Percentiles rank a stretch among this genome's conserved stretches.
These are phyloP conservation scores for Beta vulgaris DNA, from an alignment of 148 eudicot genomes.

Conservation along the genomic window DNA sequence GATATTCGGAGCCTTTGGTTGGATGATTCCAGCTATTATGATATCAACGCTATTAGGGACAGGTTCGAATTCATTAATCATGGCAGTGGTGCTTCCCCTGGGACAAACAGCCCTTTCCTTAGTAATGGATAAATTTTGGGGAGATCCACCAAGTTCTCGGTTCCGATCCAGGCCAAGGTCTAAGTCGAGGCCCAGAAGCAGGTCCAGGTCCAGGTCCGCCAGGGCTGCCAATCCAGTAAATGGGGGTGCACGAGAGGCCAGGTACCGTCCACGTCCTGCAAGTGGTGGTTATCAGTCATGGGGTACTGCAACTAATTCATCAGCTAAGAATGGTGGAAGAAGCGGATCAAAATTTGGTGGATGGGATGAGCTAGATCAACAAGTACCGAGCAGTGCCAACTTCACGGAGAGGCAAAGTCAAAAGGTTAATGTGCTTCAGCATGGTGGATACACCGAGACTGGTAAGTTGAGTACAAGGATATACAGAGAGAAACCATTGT, in stretches of 20 bases:
- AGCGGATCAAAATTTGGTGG: conserved; percentile 56
- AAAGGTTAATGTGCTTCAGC: conserved; percentile 19
- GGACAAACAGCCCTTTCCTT: conserved; percentile 69
- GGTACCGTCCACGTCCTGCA: conserved; percentile 15
- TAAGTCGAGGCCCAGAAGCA: conserved; percentile 26
- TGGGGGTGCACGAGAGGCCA: conserved; percentile 2
- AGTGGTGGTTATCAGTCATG: conserved; percentile 40
- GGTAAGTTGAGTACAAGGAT: conserved; percentile 44
- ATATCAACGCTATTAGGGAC: conserved; percentile 55
- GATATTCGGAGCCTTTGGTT: conserved; percentile 59
- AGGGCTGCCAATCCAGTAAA: conserved; percentile 21
- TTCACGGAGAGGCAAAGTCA: conserved; percentile 15
- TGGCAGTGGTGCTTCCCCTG: conserved; percentile 72
- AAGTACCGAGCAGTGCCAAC: conserved; percentile 14
- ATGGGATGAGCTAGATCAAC: conserved; percentile 71
- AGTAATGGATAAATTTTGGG: conserved; percentile 48
- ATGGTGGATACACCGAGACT: not conserved
- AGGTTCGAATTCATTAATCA: conserved; percentile 52
- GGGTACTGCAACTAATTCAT: conserved; percentile 27
- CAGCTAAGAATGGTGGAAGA: conserved; percentile 26
- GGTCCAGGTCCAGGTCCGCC: conserved; percentile 23
- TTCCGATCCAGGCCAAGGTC: conserved; percentile 35
- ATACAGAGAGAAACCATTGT: conserved; percentile 44
- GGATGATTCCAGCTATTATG: conserved; percentile 71
- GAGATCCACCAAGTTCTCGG: conserved; percentile 36